A percentile compares a stretch with the other conserved stretches of the same genome.
phyloP scores from a whole-genome alignment of 2,329 filamentous ascomycete species.

The Fusarium xylarioides region DNA sequence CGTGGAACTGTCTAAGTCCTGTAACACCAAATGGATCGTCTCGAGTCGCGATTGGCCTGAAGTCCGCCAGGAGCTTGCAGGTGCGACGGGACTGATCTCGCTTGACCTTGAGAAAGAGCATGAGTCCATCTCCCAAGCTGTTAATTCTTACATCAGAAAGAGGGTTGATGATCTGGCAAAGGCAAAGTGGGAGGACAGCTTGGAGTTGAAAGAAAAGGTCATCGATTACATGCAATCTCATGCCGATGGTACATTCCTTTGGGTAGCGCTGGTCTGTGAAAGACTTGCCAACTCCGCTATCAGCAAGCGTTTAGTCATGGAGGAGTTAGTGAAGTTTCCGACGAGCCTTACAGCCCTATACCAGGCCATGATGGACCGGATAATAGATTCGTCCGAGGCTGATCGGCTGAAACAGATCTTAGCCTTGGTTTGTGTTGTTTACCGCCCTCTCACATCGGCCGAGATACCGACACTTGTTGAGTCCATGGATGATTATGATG shows the following conservation, averaged over 20 bases:
- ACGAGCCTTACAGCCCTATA: rapidly evolving
- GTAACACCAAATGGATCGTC: background rate
- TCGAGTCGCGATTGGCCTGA: background rate
- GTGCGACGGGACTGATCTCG: rapidly evolving
- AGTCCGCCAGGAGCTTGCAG: rapidly evolving
- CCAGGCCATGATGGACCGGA: rapidly evolving
- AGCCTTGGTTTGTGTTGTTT: rapidly evolving
- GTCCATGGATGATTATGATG: rapidly evolving
- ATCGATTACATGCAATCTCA: rapidly evolving
- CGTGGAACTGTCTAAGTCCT: rapidly evolving
- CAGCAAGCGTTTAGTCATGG: rapidly evolving
- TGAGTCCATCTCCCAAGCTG: rapidly evolving
- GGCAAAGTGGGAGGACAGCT: rapidly evolving
- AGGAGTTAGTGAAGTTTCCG: rapidly evolving
- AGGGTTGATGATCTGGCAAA: rapidly evolving
- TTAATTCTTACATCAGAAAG: background rate
- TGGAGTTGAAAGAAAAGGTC: background rate
- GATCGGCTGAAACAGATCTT: rapidly evolving
- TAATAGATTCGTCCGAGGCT: rapidly evolving
- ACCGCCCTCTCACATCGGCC: rapidly evolving
- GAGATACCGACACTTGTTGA: background rate
- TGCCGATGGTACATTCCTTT: background rate
- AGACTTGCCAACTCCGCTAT: background rate
- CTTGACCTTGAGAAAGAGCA: rapidly evolving
- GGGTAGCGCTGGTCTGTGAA: rapidly evolving